Evolutionary conservation across 164 flowering plant genomes (phyloP).

Genomic region (Saururus chinensis): DNA sequence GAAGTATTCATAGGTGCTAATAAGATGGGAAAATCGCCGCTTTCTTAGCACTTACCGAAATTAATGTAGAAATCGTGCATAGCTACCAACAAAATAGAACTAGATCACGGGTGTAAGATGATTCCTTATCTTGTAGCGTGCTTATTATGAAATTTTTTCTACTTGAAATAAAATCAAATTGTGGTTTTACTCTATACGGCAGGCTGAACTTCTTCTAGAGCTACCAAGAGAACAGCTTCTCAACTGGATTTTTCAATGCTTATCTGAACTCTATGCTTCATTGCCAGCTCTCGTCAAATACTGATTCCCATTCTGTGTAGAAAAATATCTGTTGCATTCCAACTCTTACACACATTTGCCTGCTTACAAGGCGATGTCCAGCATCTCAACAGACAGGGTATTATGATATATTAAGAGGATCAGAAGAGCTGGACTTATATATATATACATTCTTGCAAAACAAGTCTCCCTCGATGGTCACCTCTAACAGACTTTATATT

Average conservation of each 20-base stretch:
- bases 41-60: too few species aligned
- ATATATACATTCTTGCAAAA: not conserved
- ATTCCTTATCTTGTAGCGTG: too few species aligned
- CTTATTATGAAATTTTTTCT: too few species aligned
- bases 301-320: conserved; percentile 18
- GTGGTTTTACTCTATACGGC: conserved; percentile 10
- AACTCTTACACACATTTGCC: not conserved
- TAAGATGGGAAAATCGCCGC: too few species aligned
- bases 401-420: not conserved
- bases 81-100: too few species aligned
- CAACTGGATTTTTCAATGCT: conserved; percentile 83
- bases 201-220: conserved; percentile 93
- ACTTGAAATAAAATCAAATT: not conserved
- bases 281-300: conserved; percentile 80
- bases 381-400: not conserved
- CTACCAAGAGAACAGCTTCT: conserved; percentile 87
- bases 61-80: too few species aligned
- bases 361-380: not conserved
- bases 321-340: not conserved
- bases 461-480: not conserved
- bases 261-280: conserved; percentile 72
- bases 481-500: not conserved
- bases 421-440: not conserved
- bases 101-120: too few species aligned
- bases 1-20: too few species aligned